Percentiles rank a stretch among this genome's conserved stretches.
Evolutionary conservation across 208 protist species (phyloP).

Genomic region (Acanthamoeba comandoni): DNA sequence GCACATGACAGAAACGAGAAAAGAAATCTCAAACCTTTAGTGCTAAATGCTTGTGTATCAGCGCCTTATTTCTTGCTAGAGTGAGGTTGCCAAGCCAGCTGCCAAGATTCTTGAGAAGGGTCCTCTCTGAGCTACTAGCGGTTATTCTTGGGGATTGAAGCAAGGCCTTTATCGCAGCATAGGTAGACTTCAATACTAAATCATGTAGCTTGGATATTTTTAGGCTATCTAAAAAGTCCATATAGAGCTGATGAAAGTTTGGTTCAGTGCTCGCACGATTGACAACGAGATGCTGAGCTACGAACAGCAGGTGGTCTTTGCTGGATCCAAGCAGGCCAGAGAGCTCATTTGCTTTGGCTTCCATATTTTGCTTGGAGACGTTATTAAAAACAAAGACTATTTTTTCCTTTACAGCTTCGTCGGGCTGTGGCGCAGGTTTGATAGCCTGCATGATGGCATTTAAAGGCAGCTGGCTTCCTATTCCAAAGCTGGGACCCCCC

Average conservation of each 20-base stretch:
- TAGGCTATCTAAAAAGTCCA: slow-evolving; percentile 84
- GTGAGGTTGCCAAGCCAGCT: slow-evolving; percentile 97
- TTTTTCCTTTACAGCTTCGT: slow-evolving; percentile 87
- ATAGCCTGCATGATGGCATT: slow-evolving; percentile 59
- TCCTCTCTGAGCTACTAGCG: slow-evolving; percentile 92
- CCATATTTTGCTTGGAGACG: slow-evolving; percentile 87
- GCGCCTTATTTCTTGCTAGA: slow-evolving; percentile 97
- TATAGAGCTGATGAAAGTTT: slow-evolving; percentile 94
- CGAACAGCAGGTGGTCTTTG: slow-evolving; percentile 77
- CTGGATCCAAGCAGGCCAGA: slow-evolving; percentile 18
- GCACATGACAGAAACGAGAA: not conserved
- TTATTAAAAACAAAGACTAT: slow-evolving; percentile 94
- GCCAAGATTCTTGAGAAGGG: slow-evolving; percentile 97
- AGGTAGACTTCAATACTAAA: slow-evolving; percentile 54
- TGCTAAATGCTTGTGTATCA: slow-evolving; percentile 94
- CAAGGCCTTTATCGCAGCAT: slow-evolving; percentile 91
- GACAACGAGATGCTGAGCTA: slow-evolving; percentile 97
- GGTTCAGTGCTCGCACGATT: slow-evolving; percentile 97
- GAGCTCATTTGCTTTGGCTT: slow-evolving; percentile 86
- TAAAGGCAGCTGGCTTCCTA: slow-evolving; percentile 50
- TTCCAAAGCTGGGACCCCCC: not conserved
- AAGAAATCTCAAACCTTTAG: slow-evolving; percentile 87
- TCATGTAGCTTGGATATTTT: slow-evolving; percentile 39
- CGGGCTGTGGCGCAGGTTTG: slow-evolving; percentile 57
- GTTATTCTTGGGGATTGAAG: slow-evolving; percentile 95